phyloP scores from a whole-genome alignment of 495 filamentous ascomycete genomes.

The Pyrenula massariospora region DNA sequence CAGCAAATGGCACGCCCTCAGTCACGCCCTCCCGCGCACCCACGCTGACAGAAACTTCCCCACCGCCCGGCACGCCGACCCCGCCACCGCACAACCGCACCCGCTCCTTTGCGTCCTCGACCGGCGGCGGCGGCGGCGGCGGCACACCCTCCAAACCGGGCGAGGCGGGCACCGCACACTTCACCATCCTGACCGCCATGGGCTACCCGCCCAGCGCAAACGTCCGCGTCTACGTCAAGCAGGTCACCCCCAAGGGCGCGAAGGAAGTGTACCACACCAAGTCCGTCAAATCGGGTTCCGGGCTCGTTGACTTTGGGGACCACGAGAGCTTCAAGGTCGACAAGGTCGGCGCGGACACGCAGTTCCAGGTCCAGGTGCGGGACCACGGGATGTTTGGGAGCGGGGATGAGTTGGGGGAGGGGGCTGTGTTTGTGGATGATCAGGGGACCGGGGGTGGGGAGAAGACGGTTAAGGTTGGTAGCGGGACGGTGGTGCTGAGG shows the following conservation, averaged over 20 bases:
- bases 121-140: conserved; percentile 32
- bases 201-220: conserved; percentile 73
- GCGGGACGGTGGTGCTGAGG: conserved; percentile 53
- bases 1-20: conserved; percentile 8
- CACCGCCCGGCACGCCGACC: conserved; percentile 24
- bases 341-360: conserved; percentile 66
- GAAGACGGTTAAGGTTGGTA: conserved; percentile 59
- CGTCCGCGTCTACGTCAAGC: conserved; percentile 64
- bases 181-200: conserved; percentile 67
- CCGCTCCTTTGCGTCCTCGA: conserved; percentile 50
- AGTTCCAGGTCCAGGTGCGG: conserved; percentile 76
- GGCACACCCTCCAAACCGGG: conserved; percentile 35
- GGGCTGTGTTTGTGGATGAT: conserved; percentile 81
- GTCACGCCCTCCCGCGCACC: conserved; percentile 4
- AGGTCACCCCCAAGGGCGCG: conserved; percentile 47
- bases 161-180: conserved; percentile 63
- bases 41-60: conserved; percentile 4
- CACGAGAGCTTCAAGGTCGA: conserved; percentile 66
- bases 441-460: conserved; percentile 54
- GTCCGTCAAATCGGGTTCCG: conserved; percentile 46
- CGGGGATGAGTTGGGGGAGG: conserved; percentile 72
- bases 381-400: conserved; percentile 72
- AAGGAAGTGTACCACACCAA: conserved; percentile 87
- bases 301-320: conserved; percentile 43
- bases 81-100: conserved; percentile 46